Base-by-base conservation (phyloP, 1,139 yeast genomes). In the Arxiozyma slooffiae region DNA sequence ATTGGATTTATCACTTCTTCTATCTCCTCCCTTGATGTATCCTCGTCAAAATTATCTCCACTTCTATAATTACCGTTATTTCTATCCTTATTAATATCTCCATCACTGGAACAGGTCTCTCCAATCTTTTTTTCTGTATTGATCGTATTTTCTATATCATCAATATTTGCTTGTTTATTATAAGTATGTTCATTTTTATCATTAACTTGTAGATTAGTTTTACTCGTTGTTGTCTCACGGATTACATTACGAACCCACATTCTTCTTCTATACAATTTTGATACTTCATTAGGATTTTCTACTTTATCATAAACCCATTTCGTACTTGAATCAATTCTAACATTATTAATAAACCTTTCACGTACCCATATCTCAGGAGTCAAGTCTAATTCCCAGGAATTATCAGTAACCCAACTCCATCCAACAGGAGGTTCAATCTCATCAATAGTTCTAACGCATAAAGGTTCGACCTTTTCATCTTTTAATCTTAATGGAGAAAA, bases 251-350 rank as follows among this genome's bases (percentile, higher is more conserved):
- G 45, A 1, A 45, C 34, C 84, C 84, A 79, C 61, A 82, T 70
- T 59, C 84, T 70, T 61, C 84, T 70, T 58, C 83, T 68, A 59
- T 68, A 77, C 46, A 56, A 54, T 2, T 67, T 66, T 44, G 63
- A 53, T 3, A 53, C 50, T 1, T 67, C 65, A 23, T 56, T 59
- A n/a, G 61, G 57, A 46, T 55, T 60, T 17, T 21, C 26, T 3
- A 30, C 22, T 16, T 66, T 63, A 64, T 85, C 94, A 63, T 85
- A 85, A 20, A 82, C 89, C 92, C 92, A 85, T 66, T 85, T 85
- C 44, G 82, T 84, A 50, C 80, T 87, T 38, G 76, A 72, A 64
- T 84, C 90, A 38, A 82, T 72, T 43, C 71, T 72, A 9, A 82
- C 80, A 47, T 79, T 66, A 54, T 79, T 85, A 34, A 68, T 61